phyloP scores from a whole-genome alignment of 2,329 filamentous ascomycete species.

The Calonectria pseudoturangicola region DNA sequence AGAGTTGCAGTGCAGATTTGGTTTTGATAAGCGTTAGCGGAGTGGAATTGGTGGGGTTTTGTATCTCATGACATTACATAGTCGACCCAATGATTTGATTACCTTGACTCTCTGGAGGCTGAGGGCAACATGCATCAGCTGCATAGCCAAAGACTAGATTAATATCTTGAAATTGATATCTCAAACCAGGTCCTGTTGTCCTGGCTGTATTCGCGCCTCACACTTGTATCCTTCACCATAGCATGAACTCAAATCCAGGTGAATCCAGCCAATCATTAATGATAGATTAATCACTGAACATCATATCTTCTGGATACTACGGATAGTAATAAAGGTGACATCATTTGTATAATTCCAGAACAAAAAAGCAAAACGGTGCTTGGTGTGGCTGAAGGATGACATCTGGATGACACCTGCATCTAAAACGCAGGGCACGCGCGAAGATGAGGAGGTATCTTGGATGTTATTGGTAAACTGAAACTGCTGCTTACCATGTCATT shows the following conservation, averaged over 20 bases:
- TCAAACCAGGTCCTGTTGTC: neutral
- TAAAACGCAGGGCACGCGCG: neutral
- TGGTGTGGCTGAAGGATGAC: constrained; percentile 5
- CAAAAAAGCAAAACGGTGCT: neutral
- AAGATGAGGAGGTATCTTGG: neutral
- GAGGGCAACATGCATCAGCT: neutral
- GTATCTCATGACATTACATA: constrained; percentile 20
- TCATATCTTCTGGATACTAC: neutral
- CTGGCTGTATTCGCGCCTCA: neutral
- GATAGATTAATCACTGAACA: no score
- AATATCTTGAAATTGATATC: constrained; percentile 12
- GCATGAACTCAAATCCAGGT: neutral
- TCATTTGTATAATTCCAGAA: neutral
- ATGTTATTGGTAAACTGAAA: neutral
- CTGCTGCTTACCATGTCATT: neutral
- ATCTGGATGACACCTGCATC: neutral
- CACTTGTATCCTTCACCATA: no score
- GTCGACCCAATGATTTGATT: constrained; percentile 5
- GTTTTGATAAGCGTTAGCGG: neutral
- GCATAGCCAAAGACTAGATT: constrained; percentile 8
- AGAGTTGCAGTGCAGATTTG: neutral
- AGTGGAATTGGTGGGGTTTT: neutral
- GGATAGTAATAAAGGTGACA: neutral
- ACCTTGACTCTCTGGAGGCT: constrained; percentile 1
- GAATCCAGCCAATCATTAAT: neutral